A percentile compares a stretch with the other conserved stretches of the same genome.
Evolutionary conservation across 805 yeast genomes (phyloP).

Genomic region (Priceomyces carsonii): DNA sequence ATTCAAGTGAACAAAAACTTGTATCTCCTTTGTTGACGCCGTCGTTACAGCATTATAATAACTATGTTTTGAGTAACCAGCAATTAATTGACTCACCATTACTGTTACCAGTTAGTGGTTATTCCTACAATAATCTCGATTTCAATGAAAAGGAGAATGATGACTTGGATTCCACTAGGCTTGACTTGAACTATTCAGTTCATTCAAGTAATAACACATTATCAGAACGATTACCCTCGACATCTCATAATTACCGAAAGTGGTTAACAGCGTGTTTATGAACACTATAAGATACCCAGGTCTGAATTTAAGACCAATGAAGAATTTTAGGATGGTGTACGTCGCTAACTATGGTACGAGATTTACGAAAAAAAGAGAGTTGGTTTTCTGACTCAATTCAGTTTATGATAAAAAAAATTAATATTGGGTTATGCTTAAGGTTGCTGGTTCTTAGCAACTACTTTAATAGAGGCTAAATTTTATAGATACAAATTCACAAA

Average conservation of each 20-base stretch:
- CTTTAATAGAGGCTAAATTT: conserved; percentile 1
- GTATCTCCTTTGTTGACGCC: conserved; percentile 43
- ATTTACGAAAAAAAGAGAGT: conserved; percentile 1
- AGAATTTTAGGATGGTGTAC: background rate
- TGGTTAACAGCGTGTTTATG: conserved; percentile 38
- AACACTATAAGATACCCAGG: conserved; percentile 4
- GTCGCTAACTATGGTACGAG: background rate
- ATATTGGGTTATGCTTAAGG: conserved; percentile 1
- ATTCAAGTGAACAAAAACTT: conserved; percentile 17
- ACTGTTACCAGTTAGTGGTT: conserved; percentile 17
- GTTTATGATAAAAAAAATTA: background rate
- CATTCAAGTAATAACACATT: conserved; percentile 17
- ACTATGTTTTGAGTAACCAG: conserved; percentile 7
- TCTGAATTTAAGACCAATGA: background rate
- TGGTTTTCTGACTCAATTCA: conserved; percentile 1
- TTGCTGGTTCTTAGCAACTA: conserved; percentile 1
- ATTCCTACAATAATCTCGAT: conserved; percentile 13
- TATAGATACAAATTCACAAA: conserved; percentile 1
- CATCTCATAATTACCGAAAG: conserved; percentile 40
- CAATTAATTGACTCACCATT: conserved; percentile 19
- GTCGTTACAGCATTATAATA: conserved; percentile 23
- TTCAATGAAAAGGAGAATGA: conserved; percentile 8
- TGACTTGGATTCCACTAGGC: conserved; percentile 23
- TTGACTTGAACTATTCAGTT: conserved; percentile 36
- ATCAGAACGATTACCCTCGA: conserved; percentile 21